phyloP scores from a whole-genome alignment of 306 rosid species.

The Astragalus glycyphyllos region DNA sequence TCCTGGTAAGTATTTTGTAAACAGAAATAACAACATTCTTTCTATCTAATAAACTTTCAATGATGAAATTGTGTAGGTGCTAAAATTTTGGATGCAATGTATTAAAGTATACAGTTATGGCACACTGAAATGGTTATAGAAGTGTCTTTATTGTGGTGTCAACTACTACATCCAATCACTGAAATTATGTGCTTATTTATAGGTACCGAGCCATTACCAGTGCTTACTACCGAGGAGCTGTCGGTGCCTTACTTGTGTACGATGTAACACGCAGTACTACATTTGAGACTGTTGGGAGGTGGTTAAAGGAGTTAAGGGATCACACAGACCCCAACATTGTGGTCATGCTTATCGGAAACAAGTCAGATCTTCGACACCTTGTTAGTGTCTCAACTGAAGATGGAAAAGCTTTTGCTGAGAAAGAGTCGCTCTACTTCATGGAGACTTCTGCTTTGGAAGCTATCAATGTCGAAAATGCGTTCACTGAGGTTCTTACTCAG shows the following conservation, averaged over 20 bases:
- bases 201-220: constrained; percentile 93
- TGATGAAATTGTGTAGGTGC: constrained; percentile 11
- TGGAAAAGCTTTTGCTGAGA: constrained; percentile 75
- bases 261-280: constrained; percentile 75
- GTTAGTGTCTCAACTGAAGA: constrained; percentile 68
- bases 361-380: constrained; percentile 83
- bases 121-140: not conserved
- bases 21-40: not conserved
- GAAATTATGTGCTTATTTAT: constrained; percentile 4
- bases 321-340: constrained; percentile 88
- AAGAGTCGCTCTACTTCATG: constrained; percentile 86
- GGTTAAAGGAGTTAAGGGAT: constrained; percentile 86
- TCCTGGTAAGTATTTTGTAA: not conserved
- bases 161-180: constrained; percentile 3
- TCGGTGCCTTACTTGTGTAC: constrained; percentile 82
- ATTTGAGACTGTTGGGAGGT: constrained; percentile 69
- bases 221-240: constrained; percentile 89
- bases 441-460: constrained; percentile 88
- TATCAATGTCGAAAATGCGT: constrained; percentile 78
- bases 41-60: not conserved
- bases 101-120: not conserved
- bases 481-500: constrained; percentile 68
- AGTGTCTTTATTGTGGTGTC: not conserved
- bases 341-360: constrained; percentile 86
- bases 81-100: constrained; percentile 6